Base-by-base conservation (phyloP, 345 rosid species). In the Eucalyptus brandiana region DNA sequence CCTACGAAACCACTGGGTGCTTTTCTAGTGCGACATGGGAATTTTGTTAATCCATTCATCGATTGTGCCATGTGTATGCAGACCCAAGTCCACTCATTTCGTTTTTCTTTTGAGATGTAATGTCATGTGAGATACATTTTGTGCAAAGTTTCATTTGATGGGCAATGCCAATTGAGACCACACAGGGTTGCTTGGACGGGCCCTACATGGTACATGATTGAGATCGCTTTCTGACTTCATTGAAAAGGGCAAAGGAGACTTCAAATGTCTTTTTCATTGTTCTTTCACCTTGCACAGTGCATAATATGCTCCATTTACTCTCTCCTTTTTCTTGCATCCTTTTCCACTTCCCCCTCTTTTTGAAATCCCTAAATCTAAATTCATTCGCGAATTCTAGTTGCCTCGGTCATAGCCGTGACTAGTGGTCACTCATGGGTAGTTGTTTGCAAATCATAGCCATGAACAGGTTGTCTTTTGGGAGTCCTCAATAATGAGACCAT, bases 231-330 rank as follows among this genome's bases (percentile, higher is more conserved):
- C 4, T 3, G 13, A 69, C 7, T 34, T 34, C 42, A 34, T 34
- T 34, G 80, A 69, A 69, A 69, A 69, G 80, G 23, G 42, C 42
- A 1, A 69, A 18, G 80, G 44, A 69, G 24, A 69, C 80, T 9
- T 67, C 44, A 18, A 0, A 18, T 72, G 81, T 72, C 76, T 32
- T 8, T 16, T 2, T n/a, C 76, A 8, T n/a, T n/a, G 32, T n/a
- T 7, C 21, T n/a, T 65, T 65, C 40, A 32, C 76, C 32, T n/a
- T n/a, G 37, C 11, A 0, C 37, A 0, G 26, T 72, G 0, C 44
- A 72, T n/a, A n/a, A 65, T 34, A 2, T 10, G 26, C 26, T 72
- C 81, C 42, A 17, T 32, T 69, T 17, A 34, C 23, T 32, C 42
- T 67, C 23, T 32, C 49, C 5, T 12, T 65, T 65, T 15, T 65